Percentiles rank a stretch among this genome's conserved stretches.
Conservation (phyloP, 192 early-diverging fungal species). For the Backusella sp. region DNA sequence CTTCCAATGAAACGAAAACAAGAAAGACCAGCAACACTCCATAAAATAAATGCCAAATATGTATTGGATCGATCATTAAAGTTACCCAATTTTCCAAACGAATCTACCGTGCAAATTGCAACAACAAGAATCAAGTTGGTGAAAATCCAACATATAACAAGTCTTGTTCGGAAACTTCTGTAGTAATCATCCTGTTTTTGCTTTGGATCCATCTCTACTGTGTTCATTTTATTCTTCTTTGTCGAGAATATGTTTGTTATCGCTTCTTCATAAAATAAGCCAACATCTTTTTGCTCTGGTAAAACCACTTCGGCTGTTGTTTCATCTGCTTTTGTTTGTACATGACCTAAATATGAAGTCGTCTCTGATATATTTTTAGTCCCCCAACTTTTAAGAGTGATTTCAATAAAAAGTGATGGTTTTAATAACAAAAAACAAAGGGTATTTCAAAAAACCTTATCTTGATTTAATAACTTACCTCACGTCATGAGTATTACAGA, state of each 20-base stretch:
- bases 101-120: slow-evolving; percentile 54
- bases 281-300: slow-evolving; percentile 76
- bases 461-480: slow-evolving; percentile 2
- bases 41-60: slow-evolving; percentile 72
- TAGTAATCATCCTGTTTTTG: slow-evolving; percentile 74
- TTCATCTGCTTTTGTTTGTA: slow-evolving; percentile 64
- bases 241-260: slow-evolving; percentile 46
- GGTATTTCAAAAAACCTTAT: neutral
- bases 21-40: slow-evolving; percentile 68
- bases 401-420: neutral
- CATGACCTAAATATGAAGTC: slow-evolving; percentile 71
- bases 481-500: slow-evolving; percentile 54
- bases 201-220: slow-evolving; percentile 55
- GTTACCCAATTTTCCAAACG: slow-evolving; percentile 27
- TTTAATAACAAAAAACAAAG: too few species aligned
- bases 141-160: slow-evolving; percentile 77
- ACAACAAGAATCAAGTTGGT: slow-evolving; percentile 69
- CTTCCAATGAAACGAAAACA: slow-evolving; percentile 69
- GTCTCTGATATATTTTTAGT: slow-evolving; percentile 84
- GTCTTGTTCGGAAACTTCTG: slow-evolving; percentile 73
- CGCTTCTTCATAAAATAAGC: slow-evolving; percentile 77
- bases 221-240: slow-evolving; percentile 37
- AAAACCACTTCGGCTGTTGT: slow-evolving; percentile 73
- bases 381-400: slow-evolving; percentile 61
- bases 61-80: slow-evolving; percentile 37